phyloP scores from a whole-genome alignment of 306 rosid genomes.

The Parietaria judaica region DNA sequence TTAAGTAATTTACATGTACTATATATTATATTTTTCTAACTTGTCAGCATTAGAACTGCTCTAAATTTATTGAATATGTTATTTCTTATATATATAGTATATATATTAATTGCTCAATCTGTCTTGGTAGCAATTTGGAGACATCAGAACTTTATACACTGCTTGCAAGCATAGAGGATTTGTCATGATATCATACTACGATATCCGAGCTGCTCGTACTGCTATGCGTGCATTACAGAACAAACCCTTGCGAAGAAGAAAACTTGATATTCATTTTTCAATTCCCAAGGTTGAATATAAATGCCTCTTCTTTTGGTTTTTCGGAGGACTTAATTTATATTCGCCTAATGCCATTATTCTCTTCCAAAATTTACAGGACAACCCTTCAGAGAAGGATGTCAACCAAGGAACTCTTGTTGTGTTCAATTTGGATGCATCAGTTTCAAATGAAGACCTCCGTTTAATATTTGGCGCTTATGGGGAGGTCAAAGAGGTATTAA shows the following conservation, averaged over 20 bases:
- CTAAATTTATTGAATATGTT: not conserved
- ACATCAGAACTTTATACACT: conserved; percentile 84
- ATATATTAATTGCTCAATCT: conserved; percentile 13
- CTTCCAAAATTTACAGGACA: conserved; percentile 51
- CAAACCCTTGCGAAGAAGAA: conserved; percentile 84
- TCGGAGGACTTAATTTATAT: conserved; percentile 2
- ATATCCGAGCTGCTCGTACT: conserved; percentile 89
- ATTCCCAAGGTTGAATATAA: conserved; percentile 69
- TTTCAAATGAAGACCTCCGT: conserved; percentile 85
- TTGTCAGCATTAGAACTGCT: too few species aligned
- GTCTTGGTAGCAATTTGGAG: conserved; percentile 72
- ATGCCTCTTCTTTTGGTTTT: conserved; percentile 11
- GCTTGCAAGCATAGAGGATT: conserved; percentile 97
- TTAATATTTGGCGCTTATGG: conserved; percentile 89
- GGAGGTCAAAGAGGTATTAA: conserved; percentile 85
- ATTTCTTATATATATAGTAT: too few species aligned
- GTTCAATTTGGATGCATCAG: conserved; percentile 89
- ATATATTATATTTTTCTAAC: too few species aligned
- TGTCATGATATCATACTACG: conserved; percentile 95
- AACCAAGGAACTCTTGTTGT: conserved; percentile 98
- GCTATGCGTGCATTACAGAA: conserved; percentile 91
- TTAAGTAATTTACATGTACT: too few species aligned
- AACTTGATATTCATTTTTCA: conserved; percentile 95
- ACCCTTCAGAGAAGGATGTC: conserved; percentile 87
- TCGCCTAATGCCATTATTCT: conserved; percentile 18